Evolutionary conservation across 2,329 filamentous ascomycete genomes (phyloP).

Genomic region (Aschersonia sp.): DNA sequence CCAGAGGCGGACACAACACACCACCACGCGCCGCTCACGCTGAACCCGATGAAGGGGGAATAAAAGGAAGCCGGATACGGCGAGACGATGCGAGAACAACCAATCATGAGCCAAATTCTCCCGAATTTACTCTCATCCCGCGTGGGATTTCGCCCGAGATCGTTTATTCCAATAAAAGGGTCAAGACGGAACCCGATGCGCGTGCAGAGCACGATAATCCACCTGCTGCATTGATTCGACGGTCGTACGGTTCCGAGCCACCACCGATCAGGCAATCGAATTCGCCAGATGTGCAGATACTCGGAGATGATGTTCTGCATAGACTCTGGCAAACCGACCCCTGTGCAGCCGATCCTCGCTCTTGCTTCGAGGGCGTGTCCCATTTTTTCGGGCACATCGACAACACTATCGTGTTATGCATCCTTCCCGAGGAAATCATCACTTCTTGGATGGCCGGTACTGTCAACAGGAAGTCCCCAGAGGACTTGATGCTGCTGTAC

Average conservation of each 20-base stretch:
- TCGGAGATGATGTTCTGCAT: conserved; percentile 32
- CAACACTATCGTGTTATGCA: conserved; percentile 24
- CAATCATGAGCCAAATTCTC: conserved; percentile 19
- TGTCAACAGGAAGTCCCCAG: conserved; percentile 21
- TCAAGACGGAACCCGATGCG: conserved; percentile 31
- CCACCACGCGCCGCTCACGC: conserved; percentile 37
- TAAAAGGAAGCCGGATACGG: conserved; percentile 5
- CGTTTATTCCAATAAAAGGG: conserved; percentile 35
- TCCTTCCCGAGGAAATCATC: conserved; percentile 25
- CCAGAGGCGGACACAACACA: conserved; percentile 42
- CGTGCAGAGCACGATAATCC: conserved; percentile 24
- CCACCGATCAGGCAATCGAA: conserved; percentile 20
- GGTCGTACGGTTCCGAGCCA: conserved; percentile 22
- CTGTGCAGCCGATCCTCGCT: conserved; percentile 28
- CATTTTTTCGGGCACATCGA: conserved; percentile 28
- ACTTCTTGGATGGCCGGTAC: conserved; percentile 20
- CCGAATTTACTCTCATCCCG: conserved; percentile 24
- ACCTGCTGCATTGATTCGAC: conserved; percentile 12
- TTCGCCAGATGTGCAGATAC: conserved; percentile 26
- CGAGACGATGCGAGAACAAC: conserved; percentile 13
- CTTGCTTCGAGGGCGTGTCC: conserved; percentile 21
- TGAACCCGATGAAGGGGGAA: conserved; percentile 31
- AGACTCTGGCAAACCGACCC: conserved; percentile 36
- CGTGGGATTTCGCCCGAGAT: conserved; percentile 17
- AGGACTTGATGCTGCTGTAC: conserved; percentile 31